These are phyloP conservation scores for Talaromyces proteolyticus DNA, from an alignment of 495 filamentous ascomycete species.

Conservation along the genomic window DNA sequence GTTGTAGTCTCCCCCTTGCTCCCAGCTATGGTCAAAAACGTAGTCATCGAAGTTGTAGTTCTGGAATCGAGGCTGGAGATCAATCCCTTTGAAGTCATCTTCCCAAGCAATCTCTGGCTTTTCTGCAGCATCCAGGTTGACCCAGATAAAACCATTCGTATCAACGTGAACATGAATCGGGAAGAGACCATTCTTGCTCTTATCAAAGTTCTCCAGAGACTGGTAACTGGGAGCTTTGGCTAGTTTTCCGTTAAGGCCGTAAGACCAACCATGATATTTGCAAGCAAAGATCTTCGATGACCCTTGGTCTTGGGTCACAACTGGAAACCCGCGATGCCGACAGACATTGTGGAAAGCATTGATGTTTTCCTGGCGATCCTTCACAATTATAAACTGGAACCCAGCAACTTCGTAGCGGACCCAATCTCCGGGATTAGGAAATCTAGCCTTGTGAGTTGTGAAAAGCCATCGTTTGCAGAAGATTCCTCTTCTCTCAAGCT, in stretches of 20 bases:
- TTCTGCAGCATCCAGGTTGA: slow-evolving; percentile 40
- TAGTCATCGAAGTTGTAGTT: slow-evolving; percentile 41
- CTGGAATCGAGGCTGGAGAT: slow-evolving; percentile 26
- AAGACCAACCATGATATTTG: slow-evolving; percentile 58
- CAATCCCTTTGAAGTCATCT: slow-evolving; percentile 31
- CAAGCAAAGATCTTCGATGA: slow-evolving; percentile 46
- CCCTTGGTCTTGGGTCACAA: slow-evolving; percentile 44
- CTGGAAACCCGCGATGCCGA: slow-evolving; percentile 50
- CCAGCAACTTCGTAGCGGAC: slow-evolving; percentile 39
- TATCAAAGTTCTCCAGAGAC: slow-evolving; percentile 48
- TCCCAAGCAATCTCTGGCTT: slow-evolving; percentile 35
- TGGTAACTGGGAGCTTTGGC: slow-evolving; percentile 54
- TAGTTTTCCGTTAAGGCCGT: slow-evolving; percentile 50
- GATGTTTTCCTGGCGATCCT: slow-evolving; percentile 40
- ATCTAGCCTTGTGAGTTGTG: slow-evolving; percentile 39
- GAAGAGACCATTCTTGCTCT: slow-evolving; percentile 40
- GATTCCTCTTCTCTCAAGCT: slow-evolving; percentile 48
- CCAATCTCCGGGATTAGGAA: slow-evolving; percentile 44
- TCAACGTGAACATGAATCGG: slow-evolving; percentile 43
- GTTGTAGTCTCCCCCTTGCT: slow-evolving; percentile 40
- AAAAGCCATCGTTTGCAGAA: slow-evolving; percentile 51
- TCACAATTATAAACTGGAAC: slow-evolving; percentile 43
- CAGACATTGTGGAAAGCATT: slow-evolving; percentile 58
- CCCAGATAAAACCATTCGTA: slow-evolving; percentile 42
- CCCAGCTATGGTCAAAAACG: slow-evolving; percentile 39